Evolutionary conservation across 2,329 filamentous ascomycete genomes (phyloP), one percentile per base, ranked within the genome.

Genomic region (Harringtonia lauricola): DNA sequence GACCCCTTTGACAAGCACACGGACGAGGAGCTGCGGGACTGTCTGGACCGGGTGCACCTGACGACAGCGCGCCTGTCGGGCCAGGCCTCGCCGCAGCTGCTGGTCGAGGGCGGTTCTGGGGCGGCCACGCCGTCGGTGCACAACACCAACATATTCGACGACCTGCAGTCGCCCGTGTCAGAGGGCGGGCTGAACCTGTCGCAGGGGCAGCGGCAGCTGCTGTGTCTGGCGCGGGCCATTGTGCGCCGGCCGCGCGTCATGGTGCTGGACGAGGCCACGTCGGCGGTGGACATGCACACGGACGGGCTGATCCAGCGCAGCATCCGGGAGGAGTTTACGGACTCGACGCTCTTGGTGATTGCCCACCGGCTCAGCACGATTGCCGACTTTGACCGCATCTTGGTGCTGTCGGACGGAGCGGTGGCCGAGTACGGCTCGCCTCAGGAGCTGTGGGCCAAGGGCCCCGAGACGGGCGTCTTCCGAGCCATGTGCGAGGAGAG

Each of bases 241-340:
- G 77, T 86, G 21, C 71, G 76, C 0, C 72, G 79, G 0, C 83
- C 84, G 3, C 82, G 83, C 56, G 78, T 90, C 52, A 83, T 90
- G 74, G 77, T 89, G 2, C 71, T 89, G 1, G 84, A 90, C 57
- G 84, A 89, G 63, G 84, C 85, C 1, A 90, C 85, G 0, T 81
- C 76, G 3, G 83, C 84, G 0, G 83, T 89, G 3, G 84, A 88
- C 58, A 86, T 86, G 79, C 67, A 72, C 34, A 88, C 84, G 0
- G 84, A 89, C 56, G 65, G 71, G 1, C 70, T 86, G 22, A 88
- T 88, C 54, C 83, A 88, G 63, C 72, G 79, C 7, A 78, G 71
- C 41, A 86, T 88, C 52, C 71, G 82, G 19, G 76, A 83, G 54
- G 81, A 86, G 57, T 86, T 86, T 50, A 75, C 69, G 0, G 76